phyloP scores from a whole-genome alignment of 768 basidiomycete species.

The Glaciozyma martinii region DNA sequence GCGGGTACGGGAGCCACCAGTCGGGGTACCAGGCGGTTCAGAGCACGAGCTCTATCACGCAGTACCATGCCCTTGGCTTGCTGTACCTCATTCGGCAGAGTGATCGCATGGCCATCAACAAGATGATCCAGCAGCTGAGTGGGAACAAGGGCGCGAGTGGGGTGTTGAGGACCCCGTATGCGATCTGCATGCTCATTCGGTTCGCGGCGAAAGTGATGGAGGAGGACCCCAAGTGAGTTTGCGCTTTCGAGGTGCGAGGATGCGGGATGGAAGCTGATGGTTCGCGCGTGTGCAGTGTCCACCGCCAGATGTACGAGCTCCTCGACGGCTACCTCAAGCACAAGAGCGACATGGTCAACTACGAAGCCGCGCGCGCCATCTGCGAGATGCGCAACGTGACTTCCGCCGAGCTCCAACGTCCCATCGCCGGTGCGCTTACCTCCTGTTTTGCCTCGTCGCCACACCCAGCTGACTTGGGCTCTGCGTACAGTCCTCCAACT shows the following conservation, averaged over 20 bases:
- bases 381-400: constrained; percentile 88
- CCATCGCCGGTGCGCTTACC: constrained; percentile 67
- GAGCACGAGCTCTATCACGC: constrained; percentile 84
- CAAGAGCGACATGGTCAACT: constrained; percentile 99
- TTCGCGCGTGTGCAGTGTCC: constrained; percentile 51
- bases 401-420: constrained; percentile 65
- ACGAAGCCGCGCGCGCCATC: constrained; percentile 93
- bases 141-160: constrained; percentile 78
- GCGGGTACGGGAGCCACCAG: constrained; percentile 46
- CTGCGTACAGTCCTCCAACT: constrained; percentile 61
- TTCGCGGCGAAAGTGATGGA: constrained; percentile 99
- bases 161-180: constrained; percentile 88
- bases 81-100: constrained; percentile 92
- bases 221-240: constrained; percentile 88
- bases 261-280: neutral
- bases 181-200: constrained; percentile 94
- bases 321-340: constrained; percentile 91
- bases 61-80: constrained; percentile 92
- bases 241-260: neutral
- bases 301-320: constrained; percentile 84
- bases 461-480: neutral
- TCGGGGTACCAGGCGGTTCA: constrained; percentile 63
- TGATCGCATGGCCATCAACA: constrained; percentile 97
- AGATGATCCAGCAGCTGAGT: constrained; percentile 91
- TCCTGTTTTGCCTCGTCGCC: neutral